Evolutionary conservation across 805 yeast genomes (phyloP).

Genomic region (Candida odintsovae): DNA sequence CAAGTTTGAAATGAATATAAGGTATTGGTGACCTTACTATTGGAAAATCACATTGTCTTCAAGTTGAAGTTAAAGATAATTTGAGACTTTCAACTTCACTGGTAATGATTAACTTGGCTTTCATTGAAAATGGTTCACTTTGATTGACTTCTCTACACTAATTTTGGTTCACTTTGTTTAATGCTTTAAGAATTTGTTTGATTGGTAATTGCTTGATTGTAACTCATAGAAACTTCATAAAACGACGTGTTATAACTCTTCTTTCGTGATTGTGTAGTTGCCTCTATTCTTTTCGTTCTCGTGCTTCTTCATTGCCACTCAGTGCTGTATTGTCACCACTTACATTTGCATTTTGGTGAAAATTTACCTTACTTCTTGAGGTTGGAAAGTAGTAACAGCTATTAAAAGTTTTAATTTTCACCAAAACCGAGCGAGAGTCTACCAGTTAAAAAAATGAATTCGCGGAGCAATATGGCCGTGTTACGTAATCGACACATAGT

Average conservation of each 20-base stretch:
- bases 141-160: neutral
- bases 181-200: neutral
- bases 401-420: conserved; percentile 10
- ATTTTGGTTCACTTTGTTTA: neutral
- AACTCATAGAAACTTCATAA: neutral
- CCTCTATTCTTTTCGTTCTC: neutral
- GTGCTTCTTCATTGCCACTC: neutral
- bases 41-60: neutral
- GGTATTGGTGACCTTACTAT: neutral
- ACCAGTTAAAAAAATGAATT: neutral
- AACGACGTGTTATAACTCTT: neutral
- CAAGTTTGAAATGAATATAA: neutral
- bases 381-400: conserved; percentile 2
- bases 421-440: neutral
- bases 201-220: neutral
- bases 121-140: too few relatives aligned
- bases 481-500: neutral
- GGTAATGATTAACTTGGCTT: neutral
- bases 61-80: too few relatives aligned
- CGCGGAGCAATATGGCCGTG: neutral
- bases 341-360: conserved; percentile 41
- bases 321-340: conserved; percentile 17
- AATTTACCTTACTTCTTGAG: conserved; percentile 15
- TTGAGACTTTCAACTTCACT: too few relatives aligned
- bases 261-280: neutral